Evolutionary conservation across 805 yeast genomes (phyloP).

Genomic region (Saccharomycopsis fibuligera): DNA sequence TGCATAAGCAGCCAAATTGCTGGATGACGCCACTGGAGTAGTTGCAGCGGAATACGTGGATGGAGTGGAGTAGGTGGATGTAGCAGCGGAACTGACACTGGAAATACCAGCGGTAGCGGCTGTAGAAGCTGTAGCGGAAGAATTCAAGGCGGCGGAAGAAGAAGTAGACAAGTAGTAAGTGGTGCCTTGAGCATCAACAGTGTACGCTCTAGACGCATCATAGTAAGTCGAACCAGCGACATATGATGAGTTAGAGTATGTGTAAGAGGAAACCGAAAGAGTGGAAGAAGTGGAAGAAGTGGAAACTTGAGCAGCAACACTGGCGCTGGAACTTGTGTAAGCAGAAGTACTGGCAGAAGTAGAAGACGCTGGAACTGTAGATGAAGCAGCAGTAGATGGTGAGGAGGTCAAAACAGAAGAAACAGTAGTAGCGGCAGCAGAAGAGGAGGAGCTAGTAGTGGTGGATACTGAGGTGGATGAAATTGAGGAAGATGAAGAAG

Average conservation of each 20-base stretch:
- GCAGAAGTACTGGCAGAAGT: conserved; percentile 1
- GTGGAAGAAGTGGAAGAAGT: background rate
- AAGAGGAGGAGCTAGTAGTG: background rate
- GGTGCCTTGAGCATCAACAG: conserved; percentile 10
- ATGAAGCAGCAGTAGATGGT: background rate
- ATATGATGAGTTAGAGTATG: conserved; percentile 1
- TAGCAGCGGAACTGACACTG: conserved; percentile 31
- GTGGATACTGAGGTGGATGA: background rate
- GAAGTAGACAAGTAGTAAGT: conserved; percentile 1
- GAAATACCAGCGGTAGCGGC: conserved; percentile 31
- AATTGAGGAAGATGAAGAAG: conserved; percentile 1
- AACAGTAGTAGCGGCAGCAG: conserved; percentile 3
- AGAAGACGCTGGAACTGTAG: background rate
- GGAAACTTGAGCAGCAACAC: conserved; percentile 24
- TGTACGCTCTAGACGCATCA: conserved; percentile 7
- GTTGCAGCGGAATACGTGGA: conserved; percentile 8
- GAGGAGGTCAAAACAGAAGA: conserved; percentile 6
- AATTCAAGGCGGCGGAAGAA: background rate
- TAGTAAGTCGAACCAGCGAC: conserved; percentile 10
- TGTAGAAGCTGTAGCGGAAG: conserved; percentile 1
- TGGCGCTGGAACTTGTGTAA: background rate
- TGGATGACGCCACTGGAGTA: conserved; percentile 1
- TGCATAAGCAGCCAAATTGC: conserved; percentile 14
- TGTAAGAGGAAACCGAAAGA: background rate
- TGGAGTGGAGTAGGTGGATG: conserved; percentile 19